phyloP scores from a whole-genome alignment of 2,329 filamentous ascomycete genomes.

The Raffaelea deltoideospora region DNA sequence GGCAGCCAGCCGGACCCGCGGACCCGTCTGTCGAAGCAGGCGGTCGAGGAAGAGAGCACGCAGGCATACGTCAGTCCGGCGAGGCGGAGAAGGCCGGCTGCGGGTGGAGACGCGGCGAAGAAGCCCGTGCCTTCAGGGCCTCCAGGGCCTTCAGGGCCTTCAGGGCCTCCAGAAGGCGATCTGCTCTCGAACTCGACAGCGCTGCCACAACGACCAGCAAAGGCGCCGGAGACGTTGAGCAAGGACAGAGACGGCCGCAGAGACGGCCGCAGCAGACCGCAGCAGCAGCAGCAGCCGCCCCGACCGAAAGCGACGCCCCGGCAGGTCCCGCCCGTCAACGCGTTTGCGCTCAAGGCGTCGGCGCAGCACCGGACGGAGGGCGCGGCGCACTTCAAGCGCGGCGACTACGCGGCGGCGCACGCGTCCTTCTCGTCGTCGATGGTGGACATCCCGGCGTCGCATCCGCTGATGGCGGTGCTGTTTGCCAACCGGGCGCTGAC shows the following conservation, averaged over 20 bases:
- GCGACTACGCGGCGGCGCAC: constrained; percentile 81
- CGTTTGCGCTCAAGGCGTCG: constrained; percentile 57
- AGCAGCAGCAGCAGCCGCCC: constrained; percentile 21
- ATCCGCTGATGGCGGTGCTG: constrained; percentile 78
- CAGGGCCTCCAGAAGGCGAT: constrained; percentile 32
- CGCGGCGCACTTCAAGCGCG: constrained; percentile 81
- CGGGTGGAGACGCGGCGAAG: not conserved
- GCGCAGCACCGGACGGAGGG: constrained; percentile 67
- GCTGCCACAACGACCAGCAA: constrained; percentile 14
- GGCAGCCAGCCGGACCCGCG: constrained; percentile 35
- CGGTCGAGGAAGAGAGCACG: constrained; percentile 63
- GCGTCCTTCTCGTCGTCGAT: constrained; percentile 68
- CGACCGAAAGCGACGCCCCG: constrained; percentile 36
- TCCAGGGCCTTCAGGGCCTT: constrained; percentile 8
- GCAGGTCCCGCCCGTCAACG: constrained; percentile 51
- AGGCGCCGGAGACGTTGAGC: too few relatives aligned
- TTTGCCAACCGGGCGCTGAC: constrained; percentile 86
- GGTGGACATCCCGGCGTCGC: constrained; percentile 54
- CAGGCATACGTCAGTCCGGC: constrained; percentile 81
- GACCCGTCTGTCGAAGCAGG: constrained; percentile 54
- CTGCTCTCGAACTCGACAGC: constrained; percentile 42
- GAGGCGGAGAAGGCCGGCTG: constrained; percentile 50
- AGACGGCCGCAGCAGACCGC: constrained; percentile 4
- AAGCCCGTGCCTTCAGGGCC: constrained; percentile 27
- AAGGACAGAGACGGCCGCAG: too few relatives aligned